Percentiles rank a stretch among this genome's conserved stretches.
Conservation (phyloP, 2,329 filamentous ascomycete genomes). For the Neonectria magnoliae region DNA sequence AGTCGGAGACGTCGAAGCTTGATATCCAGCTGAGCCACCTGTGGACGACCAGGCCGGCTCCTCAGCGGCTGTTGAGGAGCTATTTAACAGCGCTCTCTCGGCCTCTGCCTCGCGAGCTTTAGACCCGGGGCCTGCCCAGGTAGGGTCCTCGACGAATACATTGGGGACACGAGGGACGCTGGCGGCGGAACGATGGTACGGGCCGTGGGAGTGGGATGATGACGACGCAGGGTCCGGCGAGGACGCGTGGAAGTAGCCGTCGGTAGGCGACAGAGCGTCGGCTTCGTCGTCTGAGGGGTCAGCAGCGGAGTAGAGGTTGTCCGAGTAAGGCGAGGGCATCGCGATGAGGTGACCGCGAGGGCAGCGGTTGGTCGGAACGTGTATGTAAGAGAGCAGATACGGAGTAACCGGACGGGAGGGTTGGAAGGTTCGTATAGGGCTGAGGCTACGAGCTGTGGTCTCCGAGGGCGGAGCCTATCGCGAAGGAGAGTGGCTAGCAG, state of each 20-base stretch:
- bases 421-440: constrained; percentile 10
- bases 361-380: background rate
- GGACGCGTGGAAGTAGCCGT: constrained; percentile 61
- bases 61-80: constrained; percentile 1
- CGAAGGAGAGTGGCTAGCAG: background rate
- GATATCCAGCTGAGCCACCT: background rate
- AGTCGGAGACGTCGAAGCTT: background rate
- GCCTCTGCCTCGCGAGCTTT: constrained; percentile 58
- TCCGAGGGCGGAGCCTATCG: background rate
- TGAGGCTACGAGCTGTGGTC: constrained; percentile 4
- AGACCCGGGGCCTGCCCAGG: constrained; percentile 49
- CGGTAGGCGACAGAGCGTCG: constrained; percentile 59
- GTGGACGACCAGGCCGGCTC: background rate
- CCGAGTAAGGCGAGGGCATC: constrained; percentile 60
- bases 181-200: constrained; percentile 41
- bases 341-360: constrained; percentile 4
- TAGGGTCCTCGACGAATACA: constrained; percentile 61
- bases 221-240: constrained; percentile 42
- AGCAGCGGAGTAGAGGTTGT: constrained; percentile 57
- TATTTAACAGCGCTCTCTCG: constrained; percentile 50
- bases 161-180: constrained; percentile 58
- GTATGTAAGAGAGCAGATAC: background rate
- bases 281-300: constrained; percentile 50
- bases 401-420: background rate
- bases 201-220: constrained; percentile 27